These are phyloP conservation scores for Boletus tylopilopsis DNA, from an alignment of 768 basidiomycete species.

Conservation along the genomic window DNA sequence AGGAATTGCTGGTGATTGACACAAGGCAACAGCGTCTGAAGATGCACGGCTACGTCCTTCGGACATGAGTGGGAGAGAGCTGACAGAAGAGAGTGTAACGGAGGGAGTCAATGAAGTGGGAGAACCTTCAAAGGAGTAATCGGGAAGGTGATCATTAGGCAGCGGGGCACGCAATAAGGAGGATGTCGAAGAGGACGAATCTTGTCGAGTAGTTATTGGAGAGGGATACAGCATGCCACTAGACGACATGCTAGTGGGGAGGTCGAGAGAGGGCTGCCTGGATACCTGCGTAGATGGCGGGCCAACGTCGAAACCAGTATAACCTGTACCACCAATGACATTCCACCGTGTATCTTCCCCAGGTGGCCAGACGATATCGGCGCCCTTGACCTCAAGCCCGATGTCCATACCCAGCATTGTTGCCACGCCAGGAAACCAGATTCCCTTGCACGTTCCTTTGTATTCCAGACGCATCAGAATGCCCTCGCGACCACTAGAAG, in stretches of 20 bases:
- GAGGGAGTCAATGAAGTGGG: conserved; percentile 51
- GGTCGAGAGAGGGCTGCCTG: conserved; percentile 50
- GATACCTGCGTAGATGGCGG: conserved; percentile 36
- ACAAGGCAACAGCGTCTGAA: conserved; percentile 27
- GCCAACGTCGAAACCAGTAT: conserved; percentile 67
- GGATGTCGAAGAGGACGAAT: conserved; percentile 45
- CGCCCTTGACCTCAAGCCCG: conserved; percentile 62
- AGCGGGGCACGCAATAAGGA: conserved; percentile 76
- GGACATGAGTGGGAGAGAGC: conserved; percentile 32
- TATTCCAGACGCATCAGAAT: conserved; percentile 65
- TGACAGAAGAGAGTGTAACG: conserved; percentile 36
- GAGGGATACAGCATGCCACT: conserved; percentile 20
- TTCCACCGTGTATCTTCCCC: conserved; percentile 53
- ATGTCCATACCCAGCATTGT: conserved; percentile 78
- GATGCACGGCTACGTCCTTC: conserved; percentile 38
- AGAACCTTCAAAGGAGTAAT: conserved; percentile 72
- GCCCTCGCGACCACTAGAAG: conserved; percentile 44
- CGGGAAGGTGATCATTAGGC: conserved; percentile 57
- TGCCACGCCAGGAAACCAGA: conserved; percentile 83
- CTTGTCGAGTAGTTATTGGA: conserved; percentile 32
- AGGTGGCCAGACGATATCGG: conserved; percentile 64
- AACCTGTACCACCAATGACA: conserved; percentile 60
- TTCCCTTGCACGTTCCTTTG: conserved; percentile 66
- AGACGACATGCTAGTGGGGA: conserved; percentile 24
- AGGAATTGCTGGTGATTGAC: conserved; percentile 51